Evolutionary conservation across 768 basidiomycete genomes (phyloP).

Genomic region (Lentinula sp.): DNA sequence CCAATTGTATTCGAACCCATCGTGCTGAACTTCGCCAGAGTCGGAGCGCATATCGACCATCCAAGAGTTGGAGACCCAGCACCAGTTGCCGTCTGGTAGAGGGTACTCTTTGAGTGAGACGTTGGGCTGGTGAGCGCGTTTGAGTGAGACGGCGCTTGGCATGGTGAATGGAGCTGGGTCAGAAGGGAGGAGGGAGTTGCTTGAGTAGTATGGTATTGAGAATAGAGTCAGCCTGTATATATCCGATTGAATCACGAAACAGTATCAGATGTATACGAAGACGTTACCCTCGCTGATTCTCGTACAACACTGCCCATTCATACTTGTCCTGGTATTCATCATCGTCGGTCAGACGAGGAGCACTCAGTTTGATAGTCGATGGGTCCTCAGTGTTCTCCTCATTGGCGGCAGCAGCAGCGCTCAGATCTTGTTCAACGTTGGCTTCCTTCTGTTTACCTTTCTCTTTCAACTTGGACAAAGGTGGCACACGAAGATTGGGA

Average conservation of each 20-base stretch:
- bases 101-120: constrained; percentile 40
- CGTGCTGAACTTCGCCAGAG: constrained; percentile 44
- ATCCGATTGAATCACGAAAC: constrained; percentile 6
- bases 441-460: not conserved
- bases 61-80: constrained; percentile 50
- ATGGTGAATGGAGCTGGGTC: constrained; percentile 27
- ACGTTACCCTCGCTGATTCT: constrained; percentile 52
- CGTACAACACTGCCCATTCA: constrained; percentile 51
- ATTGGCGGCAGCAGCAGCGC: not conserved
- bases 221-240: constrained; percentile 33
- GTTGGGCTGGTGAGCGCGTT: constrained; percentile 24
- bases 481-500: constrained; percentile 18
- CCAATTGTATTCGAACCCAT: constrained; percentile 71
- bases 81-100: constrained; percentile 52
- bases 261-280: not conserved
- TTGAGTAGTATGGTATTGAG: constrained; percentile 44
- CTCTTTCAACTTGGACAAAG: constrained; percentile 6
- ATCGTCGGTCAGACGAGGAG: constrained; percentile 2
- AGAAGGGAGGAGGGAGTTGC: constrained; percentile 37
- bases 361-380: not conserved
- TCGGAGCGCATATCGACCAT: constrained; percentile 58
- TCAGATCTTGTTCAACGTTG: not conserved
- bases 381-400: not conserved
- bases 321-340: constrained; percentile 29
- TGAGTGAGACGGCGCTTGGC: constrained; percentile 28